phyloP scores from a whole-genome alignment of 208 protist genomes.

The Acanthamoeba culbertsoni region DNA sequence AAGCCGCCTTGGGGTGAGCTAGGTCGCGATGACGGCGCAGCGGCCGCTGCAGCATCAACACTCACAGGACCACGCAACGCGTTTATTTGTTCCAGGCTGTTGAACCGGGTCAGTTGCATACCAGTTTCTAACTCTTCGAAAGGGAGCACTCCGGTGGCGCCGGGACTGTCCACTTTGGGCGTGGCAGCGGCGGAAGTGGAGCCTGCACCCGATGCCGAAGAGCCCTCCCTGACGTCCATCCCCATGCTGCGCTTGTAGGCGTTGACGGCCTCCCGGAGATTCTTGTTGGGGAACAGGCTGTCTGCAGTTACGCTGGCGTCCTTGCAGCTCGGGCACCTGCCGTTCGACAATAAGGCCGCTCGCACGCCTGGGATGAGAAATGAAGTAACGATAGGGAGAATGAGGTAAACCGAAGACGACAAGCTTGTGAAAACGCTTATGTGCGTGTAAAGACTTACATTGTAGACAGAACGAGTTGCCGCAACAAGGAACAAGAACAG shows the following conservation, averaged over 20 bases:
- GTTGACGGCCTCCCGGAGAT: not conserved
- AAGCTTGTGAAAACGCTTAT: not conserved
- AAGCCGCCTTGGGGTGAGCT: not conserved
- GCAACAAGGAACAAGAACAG: constrained; percentile 72
- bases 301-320: not conserved
- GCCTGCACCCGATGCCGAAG: not conserved
- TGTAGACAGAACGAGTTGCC: constrained; percentile 64
- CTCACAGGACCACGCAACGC: too few species aligned
- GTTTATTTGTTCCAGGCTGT: too few species aligned
- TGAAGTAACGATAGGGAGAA: too few species aligned
- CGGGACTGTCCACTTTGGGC: not conserved
- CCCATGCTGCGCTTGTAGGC: not conserved
- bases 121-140: not conserved
- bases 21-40: not conserved
- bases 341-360: not conserved
- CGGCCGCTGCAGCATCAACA: not conserved
- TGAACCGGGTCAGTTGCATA: not conserved
- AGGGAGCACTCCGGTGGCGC: not conserved
- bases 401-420: not conserved
- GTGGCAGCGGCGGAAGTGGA: not conserved
- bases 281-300: constrained; percentile 20
- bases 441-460: constrained; percentile 43
- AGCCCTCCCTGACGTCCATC: not conserved
- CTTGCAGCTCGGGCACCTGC: constrained; percentile 12
- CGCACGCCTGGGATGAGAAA: not conserved